A percentile compares a stretch with the other conserved stretches of the same genome.
Conservation (phyloP, 179 eudicot genomes). For the Amaranthus tricolor region DNA sequence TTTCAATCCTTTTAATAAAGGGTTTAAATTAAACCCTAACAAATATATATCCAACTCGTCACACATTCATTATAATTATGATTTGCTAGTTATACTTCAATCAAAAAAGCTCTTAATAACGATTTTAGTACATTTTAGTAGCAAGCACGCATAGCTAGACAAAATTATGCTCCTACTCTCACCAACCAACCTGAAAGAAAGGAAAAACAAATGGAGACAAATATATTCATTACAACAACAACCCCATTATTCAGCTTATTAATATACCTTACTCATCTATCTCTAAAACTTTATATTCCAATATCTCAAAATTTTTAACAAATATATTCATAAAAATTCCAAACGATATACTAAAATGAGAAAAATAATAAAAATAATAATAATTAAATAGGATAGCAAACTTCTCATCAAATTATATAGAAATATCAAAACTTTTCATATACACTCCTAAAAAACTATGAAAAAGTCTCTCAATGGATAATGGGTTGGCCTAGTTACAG, state of each 20-base stretch:
- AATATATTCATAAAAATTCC: not conserved
- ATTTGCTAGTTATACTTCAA: too few relatives aligned
- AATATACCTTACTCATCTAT: slow-evolving; percentile 17
- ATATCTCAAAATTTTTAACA: slow-evolving; percentile 1
- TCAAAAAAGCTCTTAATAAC: not conserved
- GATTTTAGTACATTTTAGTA: not conserved
- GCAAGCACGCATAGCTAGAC: not conserved
- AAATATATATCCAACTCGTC: too few relatives aligned
- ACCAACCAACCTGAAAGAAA: slow-evolving; percentile 28
- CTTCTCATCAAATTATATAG: slow-evolving; percentile 5
- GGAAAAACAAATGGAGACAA: slow-evolving; percentile 18
- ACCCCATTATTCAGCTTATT: slow-evolving; percentile 33
- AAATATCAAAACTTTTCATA: slow-evolving; percentile 38
- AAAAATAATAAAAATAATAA: not conserved
- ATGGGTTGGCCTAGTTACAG: too few relatives aligned
- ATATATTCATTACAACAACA: slow-evolving; percentile 45
- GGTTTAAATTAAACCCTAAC: too few relatives aligned
- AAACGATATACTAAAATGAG: not conserved
- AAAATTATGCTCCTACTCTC: slow-evolving; percentile 29
- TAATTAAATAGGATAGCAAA: slow-evolving; percentile 7
- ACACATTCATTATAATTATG: too few relatives aligned
- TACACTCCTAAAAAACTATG: slow-evolving; percentile 32
- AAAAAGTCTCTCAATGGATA: slow-evolving; percentile 14
- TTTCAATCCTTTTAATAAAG: too few relatives aligned
- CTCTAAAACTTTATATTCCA: slow-evolving; percentile 19